Percentiles rank a stretch among this genome's conserved stretches.
Conservation (phyloP, 2,329 filamentous ascomycete species). For the Colletotrichum echinochloae region DNA sequence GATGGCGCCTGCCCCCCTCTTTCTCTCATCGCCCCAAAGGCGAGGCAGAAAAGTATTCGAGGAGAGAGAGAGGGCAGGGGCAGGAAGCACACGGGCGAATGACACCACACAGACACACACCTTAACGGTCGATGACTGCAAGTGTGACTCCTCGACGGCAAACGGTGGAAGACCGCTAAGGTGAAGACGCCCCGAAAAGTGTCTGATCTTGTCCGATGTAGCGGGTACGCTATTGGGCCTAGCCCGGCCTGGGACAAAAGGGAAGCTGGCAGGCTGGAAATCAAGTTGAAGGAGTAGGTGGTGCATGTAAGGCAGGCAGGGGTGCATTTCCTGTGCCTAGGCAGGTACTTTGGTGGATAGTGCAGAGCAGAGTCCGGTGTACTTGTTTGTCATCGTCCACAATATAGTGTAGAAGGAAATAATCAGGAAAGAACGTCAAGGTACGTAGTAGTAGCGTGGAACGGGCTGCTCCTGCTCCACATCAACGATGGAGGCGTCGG, state of each 20-base stretch:
- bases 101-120: conserved; percentile 37
- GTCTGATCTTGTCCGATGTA: conserved; percentile 6
- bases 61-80: background rate
- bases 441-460: background rate
- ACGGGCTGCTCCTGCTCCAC: conserved; percentile 29
- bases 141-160: conserved; percentile 34
- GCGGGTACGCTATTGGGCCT: background rate
- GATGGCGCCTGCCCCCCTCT: background rate
- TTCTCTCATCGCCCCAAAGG: background rate
- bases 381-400: background rate
- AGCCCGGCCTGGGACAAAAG: background rate
- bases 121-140: conserved; percentile 31
- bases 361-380: background rate
- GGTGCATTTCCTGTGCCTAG: background rate
- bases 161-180: conserved; percentile 13
- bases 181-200: background rate
- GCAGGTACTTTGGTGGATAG: background rate
- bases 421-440: background rate
- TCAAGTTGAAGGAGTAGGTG: background rate
- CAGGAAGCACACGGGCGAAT: conserved; percentile 18
- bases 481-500: conserved; percentile 24
- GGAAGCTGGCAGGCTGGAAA: background rate
- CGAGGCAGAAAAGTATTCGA: background rate
- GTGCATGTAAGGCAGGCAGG: background rate
- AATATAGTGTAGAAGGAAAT: conserved; percentile 5